A percentile compares a stretch with the other conserved stretches of the same genome.
These are phyloP conservation scores for Dunaliella primolecta DNA, from an alignment of 139 green algal species.

Conservation along the genomic window DNA sequence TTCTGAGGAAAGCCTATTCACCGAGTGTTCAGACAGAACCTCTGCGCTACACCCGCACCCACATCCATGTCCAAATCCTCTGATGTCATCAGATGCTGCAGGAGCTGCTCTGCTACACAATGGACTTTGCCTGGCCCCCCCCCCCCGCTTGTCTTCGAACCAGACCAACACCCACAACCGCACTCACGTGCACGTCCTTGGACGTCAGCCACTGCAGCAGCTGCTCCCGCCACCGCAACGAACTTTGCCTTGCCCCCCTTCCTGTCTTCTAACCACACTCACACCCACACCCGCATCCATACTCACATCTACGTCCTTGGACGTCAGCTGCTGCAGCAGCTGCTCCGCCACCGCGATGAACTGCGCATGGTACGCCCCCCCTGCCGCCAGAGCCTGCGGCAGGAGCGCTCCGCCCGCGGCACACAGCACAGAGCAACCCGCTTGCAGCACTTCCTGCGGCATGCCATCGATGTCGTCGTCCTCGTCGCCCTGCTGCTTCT, in stretches of 20 bases:
- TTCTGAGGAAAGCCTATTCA: too few species aligned
- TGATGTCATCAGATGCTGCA: too few species aligned
- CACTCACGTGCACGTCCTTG: slow-evolving; percentile 32
- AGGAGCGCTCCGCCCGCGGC: slow-evolving; percentile 33
- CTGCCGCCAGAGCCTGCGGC: slow-evolving; percentile 22
- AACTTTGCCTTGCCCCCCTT: neutral
- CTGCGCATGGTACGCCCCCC: slow-evolving; percentile 3
- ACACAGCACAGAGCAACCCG: slow-evolving; percentile 34
- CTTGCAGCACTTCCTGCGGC: slow-evolving; percentile 14
- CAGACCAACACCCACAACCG: too few species aligned
- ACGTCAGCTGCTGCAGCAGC: slow-evolving; percentile 40
- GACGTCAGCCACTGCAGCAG: slow-evolving; percentile 17
- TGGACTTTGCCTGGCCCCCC: too few species aligned
- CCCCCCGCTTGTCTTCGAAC: too few species aligned
- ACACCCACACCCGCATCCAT: neutral
- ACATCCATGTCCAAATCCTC: too few species aligned
- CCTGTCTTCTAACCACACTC: neutral
- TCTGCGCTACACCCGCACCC: too few species aligned
- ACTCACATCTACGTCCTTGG: slow-evolving; percentile 36
- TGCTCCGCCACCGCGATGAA: slow-evolving; percentile 34
- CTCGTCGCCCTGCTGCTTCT: neutral
- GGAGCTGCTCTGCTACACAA: too few species aligned
- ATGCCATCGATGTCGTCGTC: slow-evolving; percentile 8
- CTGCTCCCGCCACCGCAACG: neutral
- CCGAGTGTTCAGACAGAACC: too few species aligned